A percentile compares a stretch with the other conserved stretches of the same genome.
Conservation (phyloP, 1,139 yeast genomes). For the Meyerozyma sp. region DNA sequence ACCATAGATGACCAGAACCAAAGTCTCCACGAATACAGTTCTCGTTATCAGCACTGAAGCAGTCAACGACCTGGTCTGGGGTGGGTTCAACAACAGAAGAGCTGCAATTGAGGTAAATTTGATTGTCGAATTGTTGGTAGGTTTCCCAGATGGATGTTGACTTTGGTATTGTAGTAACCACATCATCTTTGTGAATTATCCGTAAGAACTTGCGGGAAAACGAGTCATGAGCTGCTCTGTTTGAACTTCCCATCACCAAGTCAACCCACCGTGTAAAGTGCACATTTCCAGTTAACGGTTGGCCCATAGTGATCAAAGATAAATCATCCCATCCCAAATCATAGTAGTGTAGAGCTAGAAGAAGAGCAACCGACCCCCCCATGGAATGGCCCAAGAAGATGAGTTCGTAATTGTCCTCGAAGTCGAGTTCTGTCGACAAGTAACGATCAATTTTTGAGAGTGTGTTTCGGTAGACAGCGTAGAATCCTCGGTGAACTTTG, state of each 20-base stretch:
- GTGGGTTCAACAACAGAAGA: conserved; percentile 20
- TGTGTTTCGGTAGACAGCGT: conserved; percentile 27
- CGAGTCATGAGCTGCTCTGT: conserved; percentile 15
- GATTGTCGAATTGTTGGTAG: conserved; percentile 40
- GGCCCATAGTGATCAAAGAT: conserved; percentile 45
- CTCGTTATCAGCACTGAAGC: conserved; percentile 26
- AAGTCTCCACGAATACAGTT: conserved; percentile 36
- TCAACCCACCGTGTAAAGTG: conserved; percentile 38
- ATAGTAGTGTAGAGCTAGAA: conserved; percentile 33
- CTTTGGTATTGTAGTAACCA: conserved; percentile 40
- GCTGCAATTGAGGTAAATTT: conserved; percentile 41
- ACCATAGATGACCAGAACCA: conserved; percentile 9
- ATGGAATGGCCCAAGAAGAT: conserved; percentile 46
- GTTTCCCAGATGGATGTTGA: conserved; percentile 18
- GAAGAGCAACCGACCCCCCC: conserved; percentile 45
- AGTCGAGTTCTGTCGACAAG: conserved; percentile 17
- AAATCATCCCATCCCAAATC: conserved; percentile 30
- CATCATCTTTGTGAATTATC: conserved; percentile 42
- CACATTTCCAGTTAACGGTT: conserved; percentile 44
- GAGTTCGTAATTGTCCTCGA: conserved; percentile 26
- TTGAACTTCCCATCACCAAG: conserved; percentile 23
- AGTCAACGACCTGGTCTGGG: conserved; percentile 26
- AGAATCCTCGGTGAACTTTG: conserved; percentile 45
- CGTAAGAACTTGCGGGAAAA: conserved; percentile 29
- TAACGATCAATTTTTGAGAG: conserved; percentile 21